Conservation (phyloP, 106 monocot species). For the Dioscorea dumetorum region DNA sequence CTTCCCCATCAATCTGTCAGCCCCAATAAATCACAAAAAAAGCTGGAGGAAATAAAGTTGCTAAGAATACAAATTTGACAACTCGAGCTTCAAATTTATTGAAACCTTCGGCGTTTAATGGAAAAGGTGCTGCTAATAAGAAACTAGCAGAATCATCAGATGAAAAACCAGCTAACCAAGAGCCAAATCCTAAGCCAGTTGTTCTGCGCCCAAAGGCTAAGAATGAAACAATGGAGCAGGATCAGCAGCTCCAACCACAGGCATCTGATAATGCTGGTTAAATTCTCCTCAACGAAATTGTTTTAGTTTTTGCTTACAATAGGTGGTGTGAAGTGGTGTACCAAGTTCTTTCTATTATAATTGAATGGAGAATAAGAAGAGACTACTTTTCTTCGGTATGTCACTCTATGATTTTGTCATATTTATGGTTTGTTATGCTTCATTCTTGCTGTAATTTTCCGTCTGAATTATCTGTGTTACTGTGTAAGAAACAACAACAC, state of each 20-base stretch:
- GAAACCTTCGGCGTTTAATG: conserved; percentile 17
- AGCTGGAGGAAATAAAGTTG: conserved; percentile 12
- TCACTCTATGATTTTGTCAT: no score
- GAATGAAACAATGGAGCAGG: conserved; percentile 20
- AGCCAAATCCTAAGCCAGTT: conserved; percentile 18
- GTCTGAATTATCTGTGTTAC: no score
- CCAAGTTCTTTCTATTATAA: no score
- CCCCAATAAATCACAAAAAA: conserved; percentile 27
- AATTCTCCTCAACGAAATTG: not conserved
- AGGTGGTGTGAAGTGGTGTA: no score
- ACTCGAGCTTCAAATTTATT: conserved; percentile 2
- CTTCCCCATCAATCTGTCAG: conserved; percentile 10
- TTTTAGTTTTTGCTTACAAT: no score
- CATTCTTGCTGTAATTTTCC: no score
- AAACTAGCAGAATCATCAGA: conserved; percentile 12
- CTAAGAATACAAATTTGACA: conserved; percentile 13
- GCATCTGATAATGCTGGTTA: conserved; percentile 2
- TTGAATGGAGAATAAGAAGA: no score
- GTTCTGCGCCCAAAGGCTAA: conserved; percentile 1
- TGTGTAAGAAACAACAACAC: no score
- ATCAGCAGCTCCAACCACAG: conserved; percentile 8
- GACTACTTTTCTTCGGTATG: no score
- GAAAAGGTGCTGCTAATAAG: conserved; percentile 24
- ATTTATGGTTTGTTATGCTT: no score
- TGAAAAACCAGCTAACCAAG: conserved; percentile 13